Base-by-base conservation (phyloP, 257 asterid genomes). In the Solanum appendiculatum region DNA sequence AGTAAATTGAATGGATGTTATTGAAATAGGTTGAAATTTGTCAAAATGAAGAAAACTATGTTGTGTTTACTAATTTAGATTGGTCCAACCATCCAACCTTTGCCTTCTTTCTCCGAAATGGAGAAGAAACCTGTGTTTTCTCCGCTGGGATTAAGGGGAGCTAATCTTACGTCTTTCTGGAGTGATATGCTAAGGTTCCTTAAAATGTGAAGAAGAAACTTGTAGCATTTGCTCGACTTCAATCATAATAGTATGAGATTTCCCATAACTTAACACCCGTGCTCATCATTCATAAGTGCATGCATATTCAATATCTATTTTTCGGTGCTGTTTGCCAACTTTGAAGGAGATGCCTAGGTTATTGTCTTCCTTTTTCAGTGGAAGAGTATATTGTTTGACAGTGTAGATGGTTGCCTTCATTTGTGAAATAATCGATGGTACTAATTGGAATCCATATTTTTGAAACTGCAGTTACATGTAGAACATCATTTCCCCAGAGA, bases 401-500 rank as follows among this genome's bases (percentile, higher is more conserved):
- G 10, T 2, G 42, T 80, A 80, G 84, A 80, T 20, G 16, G 84
- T 21, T 80, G 36, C 66, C 39, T 78, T 42, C 16, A 5, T 40
- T 25, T 78, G 40, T 80, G 16, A 15, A 46, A 46, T 46, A 11
- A 46, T 20, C 23, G 42, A 27, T 44, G 20, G 37, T 20, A 80
- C 85, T 86, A 87, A 81, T 85, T 37, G 85, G 20, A 23, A 60
- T 40, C 21, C 81, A 82, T 88, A 56, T 70, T 88, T 89, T 80
- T 82, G 91, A 86, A 83, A 87, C 63, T 94, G 96, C 98, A 94
- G 98, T 90, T 96, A 89, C 94, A 92, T 23, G 93, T 94, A 92
- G 98, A 96, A 85, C 93, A 96, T 83, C 96, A 96, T 87, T 93
- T 90, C 84, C 98, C 98, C 64, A 90, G 95, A 70, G 94, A 96